A percentile compares a stretch with the other conserved stretches of the same genome.
Conservation (phyloP, 2,329 filamentous ascomycete genomes). For the Pseudodiploospora longispora region DNA sequence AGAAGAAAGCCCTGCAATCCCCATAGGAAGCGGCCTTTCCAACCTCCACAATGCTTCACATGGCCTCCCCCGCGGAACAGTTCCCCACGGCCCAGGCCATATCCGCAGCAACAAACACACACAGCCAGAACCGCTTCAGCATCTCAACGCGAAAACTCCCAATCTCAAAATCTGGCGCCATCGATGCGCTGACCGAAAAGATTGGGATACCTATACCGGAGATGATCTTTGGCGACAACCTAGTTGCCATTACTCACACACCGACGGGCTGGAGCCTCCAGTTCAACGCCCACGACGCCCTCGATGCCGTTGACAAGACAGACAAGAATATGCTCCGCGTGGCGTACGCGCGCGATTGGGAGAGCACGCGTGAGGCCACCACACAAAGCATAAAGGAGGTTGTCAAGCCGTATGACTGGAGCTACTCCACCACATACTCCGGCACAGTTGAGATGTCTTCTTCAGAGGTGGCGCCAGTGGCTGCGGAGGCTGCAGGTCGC, state of each 20-base stretch:
- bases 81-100: conserved; percentile 45
- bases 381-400: conserved; percentile 86
- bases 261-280: conserved; percentile 67
- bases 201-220: conserved; percentile 86
- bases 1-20: no score
- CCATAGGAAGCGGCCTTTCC: background rate
- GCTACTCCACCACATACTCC: conserved; percentile 81
- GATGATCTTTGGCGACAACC: conserved; percentile 99
- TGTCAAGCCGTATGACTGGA: conserved; percentile 97
- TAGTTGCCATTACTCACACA: conserved; percentile 66
- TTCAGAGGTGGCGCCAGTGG: conserved; percentile 7
- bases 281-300: conserved; percentile 80
- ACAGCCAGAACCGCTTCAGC: conserved; percentile 58
- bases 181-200: conserved; percentile 71
- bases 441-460: conserved; percentile 51
- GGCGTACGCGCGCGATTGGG: conserved; percentile 85
- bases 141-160: conserved; percentile 84
- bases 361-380: conserved; percentile 58
- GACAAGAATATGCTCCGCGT: conserved; percentile 86
- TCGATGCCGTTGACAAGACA: conserved; percentile 91
- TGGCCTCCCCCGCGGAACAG: conserved; percentile 38
- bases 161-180: conserved; percentile 85
- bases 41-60: conserved; percentile 29
- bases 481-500: background rate
- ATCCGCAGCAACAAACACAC: conserved; percentile 45